Conservation (phyloP, 192 early-diverging fungal species). For the Diversispora epigaea region DNA sequence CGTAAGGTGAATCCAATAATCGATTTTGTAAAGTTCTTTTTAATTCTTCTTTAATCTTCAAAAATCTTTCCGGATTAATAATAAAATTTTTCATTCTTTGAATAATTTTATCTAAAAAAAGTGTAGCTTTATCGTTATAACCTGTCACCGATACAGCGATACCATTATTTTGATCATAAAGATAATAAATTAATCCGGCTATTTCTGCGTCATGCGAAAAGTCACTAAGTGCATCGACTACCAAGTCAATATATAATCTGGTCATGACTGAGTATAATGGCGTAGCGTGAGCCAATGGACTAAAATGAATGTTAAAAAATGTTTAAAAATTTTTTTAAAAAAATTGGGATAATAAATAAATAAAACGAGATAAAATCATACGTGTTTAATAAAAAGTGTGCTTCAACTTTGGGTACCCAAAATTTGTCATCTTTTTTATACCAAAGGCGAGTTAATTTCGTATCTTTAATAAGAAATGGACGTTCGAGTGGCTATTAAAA, state of each 20-base stretch:
- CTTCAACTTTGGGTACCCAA: conserved; percentile 83
- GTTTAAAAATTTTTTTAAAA: no score
- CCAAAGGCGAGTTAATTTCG: conserved; percentile 72
- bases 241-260: conserved; percentile 69
- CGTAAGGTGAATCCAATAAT: conserved; percentile 73
- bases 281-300: conserved; percentile 74
- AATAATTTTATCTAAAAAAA: conserved; percentile 70
- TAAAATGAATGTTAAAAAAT: conserved; percentile 33
- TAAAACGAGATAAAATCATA: neutral
- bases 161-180: conserved; percentile 72
- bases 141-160: conserved; percentile 71
- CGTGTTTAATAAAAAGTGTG: conserved; percentile 61
- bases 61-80: conserved; percentile 72
- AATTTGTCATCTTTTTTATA: conserved; percentile 94
- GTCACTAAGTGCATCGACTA: conserved; percentile 84
- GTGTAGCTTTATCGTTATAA: conserved; percentile 84
- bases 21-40: conserved; percentile 76
- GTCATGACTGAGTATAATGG: conserved; percentile 70
- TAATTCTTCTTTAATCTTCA: conserved; percentile 76
- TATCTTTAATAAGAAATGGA: conserved; percentile 63
- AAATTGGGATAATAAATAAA: neutral
- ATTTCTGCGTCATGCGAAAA: conserved; percentile 88
- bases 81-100: conserved; percentile 62
- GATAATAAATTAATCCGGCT: conserved; percentile 77
- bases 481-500: conserved; percentile 30